phyloP scores from a whole-genome alignment of 371 early-diverging fungal species.

The Saksenaea oblongispora region DNA sequence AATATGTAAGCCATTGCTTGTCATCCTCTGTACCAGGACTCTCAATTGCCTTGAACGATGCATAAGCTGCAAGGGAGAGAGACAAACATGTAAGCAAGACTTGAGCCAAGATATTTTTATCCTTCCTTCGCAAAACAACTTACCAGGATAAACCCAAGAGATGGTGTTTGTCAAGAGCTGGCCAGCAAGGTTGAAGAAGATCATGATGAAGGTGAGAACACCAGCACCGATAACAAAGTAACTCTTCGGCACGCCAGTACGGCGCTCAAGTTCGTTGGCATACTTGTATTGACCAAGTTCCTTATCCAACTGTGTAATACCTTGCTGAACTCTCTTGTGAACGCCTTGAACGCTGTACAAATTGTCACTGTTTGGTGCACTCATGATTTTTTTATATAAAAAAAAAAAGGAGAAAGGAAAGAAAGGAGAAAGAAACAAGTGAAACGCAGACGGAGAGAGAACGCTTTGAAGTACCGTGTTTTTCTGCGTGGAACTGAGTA shows the following conservation, averaged over 20 bases:
- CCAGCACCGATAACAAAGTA: constrained; percentile 70
- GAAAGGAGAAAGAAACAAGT: constrained; percentile 2
- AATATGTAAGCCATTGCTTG: constrained; percentile 87
- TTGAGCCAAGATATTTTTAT: background rate
- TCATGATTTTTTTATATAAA: constrained; percentile 11
- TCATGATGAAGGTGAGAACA: constrained; percentile 62
- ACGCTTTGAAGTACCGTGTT: background rate
- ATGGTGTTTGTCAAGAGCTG: constrained; percentile 77
- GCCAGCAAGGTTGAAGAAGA: constrained; percentile 90
- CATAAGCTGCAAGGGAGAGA: constrained; percentile 64
- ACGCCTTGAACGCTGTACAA: constrained; percentile 24
- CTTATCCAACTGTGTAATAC: constrained; percentile 63
- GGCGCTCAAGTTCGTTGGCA: constrained; percentile 65
- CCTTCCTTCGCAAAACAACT: background rate
- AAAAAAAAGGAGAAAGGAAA: constrained; percentile 5
- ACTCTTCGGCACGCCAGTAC: constrained; percentile 83
- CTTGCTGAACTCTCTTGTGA: constrained; percentile 17
- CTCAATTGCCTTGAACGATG: constrained; percentile 92
- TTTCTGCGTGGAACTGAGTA: no score
- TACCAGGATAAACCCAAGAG: constrained; percentile 88
- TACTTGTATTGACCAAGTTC: constrained; percentile 71
- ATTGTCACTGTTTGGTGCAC: constrained; percentile 8
- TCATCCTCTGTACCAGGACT: constrained; percentile 76
- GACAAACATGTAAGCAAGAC: background rate
- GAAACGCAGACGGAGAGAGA: background rate